Conservation (phyloP, 73 alveolate genomes). For the Paramecium primaurelia region DNA sequence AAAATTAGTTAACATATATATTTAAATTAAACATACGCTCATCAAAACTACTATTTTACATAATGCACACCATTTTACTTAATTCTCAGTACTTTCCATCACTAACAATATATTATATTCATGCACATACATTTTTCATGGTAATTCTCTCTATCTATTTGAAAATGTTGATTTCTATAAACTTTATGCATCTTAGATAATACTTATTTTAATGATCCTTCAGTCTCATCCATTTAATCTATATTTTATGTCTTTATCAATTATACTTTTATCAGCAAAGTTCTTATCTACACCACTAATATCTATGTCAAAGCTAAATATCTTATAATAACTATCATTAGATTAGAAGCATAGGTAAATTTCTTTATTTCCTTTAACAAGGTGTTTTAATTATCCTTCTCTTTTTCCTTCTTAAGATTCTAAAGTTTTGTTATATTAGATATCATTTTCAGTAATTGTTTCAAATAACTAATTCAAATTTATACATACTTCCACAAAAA, state of each 20-base stretch:
- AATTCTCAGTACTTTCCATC: not conserved
- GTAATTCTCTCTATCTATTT: not conserved
- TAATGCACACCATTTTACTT: not conserved
- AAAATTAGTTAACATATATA: not conserved
- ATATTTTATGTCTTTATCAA: not conserved
- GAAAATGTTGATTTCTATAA: not conserved
- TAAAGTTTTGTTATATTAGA: not conserved
- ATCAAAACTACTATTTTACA: not conserved
- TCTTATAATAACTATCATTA: not conserved
- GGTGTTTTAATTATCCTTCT: not conserved
- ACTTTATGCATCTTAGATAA: not conserved
- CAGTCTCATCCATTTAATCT: not conserved
- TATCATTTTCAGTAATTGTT: not conserved
- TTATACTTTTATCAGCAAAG: not conserved
- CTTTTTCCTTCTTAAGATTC: not conserved
- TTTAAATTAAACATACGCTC: not conserved
- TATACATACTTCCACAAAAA: not conserved
- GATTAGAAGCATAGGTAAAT: not conserved
- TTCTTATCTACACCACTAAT: conserved; percentile 25
- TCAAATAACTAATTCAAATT: not conserved
- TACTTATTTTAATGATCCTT: not conserved
- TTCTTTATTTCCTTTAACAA: not conserved
- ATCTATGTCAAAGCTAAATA: conserved; percentile 17
- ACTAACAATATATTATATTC: not conserved
- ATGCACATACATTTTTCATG: not conserved